These are phyloP conservation scores for Rhizophagus clarus DNA, from an alignment of 192 early-diverging fungal genomes.

Conservation along the genomic window DNA sequence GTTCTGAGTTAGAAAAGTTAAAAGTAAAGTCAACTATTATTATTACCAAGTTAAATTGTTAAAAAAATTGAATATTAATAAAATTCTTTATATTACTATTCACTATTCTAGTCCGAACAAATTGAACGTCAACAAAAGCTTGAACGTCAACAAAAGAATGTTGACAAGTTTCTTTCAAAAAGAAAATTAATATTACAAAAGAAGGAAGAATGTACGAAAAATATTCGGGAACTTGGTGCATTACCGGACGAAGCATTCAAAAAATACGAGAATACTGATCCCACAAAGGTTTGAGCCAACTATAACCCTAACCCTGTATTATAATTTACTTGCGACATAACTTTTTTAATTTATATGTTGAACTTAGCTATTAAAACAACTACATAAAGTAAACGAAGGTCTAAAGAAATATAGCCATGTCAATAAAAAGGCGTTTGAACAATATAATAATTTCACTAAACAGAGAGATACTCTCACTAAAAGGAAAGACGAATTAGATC, in stretches of 20 bases:
- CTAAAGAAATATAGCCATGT: conserved; percentile 91
- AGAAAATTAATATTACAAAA: conserved; percentile 72
- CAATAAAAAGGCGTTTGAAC: conserved; percentile 99
- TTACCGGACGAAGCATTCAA: conserved; percentile 92
- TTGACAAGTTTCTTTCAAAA: conserved; percentile 77
- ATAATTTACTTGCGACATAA: not conserved
- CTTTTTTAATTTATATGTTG: not conserved
- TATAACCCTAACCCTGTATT: not conserved
- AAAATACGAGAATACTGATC: conserved; percentile 53
- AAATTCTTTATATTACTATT: not conserved
- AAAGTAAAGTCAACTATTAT: conserved; percentile 30
- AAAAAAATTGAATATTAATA: too few species aligned
- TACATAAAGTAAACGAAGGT: conserved; percentile 81
- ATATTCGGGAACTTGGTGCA: conserved; percentile 94
- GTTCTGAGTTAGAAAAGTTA: conserved; percentile 34
- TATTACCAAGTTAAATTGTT: not conserved
- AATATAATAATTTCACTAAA: conserved; percentile 91
- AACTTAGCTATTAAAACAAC: conserved; percentile 56
- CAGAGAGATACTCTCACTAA: conserved; percentile 82
- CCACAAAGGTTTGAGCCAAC: conserved; percentile 49
- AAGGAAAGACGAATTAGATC: conserved; percentile 88
- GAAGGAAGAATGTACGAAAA: conserved; percentile 84
- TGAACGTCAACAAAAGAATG: conserved; percentile 57
- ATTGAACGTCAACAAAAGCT: conserved; percentile 48
- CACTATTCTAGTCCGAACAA: conserved; percentile 47